Percentiles rank a stretch among this genome's conserved stretches.
These are phyloP conservation scores for Globisporangium splendens DNA, from an alignment of 352 stramenopile genomes.

Conservation along the genomic window DNA sequence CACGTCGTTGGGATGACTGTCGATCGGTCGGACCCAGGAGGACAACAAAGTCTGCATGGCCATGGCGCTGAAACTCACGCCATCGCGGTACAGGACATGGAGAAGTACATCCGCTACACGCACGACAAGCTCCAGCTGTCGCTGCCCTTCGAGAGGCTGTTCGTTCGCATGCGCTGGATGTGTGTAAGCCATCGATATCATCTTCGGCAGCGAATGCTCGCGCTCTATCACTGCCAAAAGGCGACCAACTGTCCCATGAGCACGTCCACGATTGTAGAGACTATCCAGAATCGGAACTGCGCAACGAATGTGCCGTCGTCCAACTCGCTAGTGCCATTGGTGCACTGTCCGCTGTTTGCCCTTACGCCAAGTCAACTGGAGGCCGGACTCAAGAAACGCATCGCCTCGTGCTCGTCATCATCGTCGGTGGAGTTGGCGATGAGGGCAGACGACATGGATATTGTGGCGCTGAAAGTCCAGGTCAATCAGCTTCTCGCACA, in stretches of 20 bases:
- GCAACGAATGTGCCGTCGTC: constrained; percentile 5
- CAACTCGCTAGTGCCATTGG: constrained; percentile 21
- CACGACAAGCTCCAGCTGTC: constrained; percentile 19
- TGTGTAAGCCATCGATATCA: constrained; percentile 49
- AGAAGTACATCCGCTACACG: constrained; percentile 31
- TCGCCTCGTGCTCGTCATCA: background rate
- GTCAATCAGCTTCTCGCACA: constrained; percentile 15
- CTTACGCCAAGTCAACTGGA: constrained; percentile 26
- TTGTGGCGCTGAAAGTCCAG: constrained; percentile 14
- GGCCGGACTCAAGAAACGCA: constrained; percentile 24
- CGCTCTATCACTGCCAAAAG: constrained; percentile 35
- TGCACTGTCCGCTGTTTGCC: constrained; percentile 46
- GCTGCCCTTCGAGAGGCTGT: constrained; percentile 34
- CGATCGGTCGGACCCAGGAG: background rate
- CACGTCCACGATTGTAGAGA: constrained; percentile 12
- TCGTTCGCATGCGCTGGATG: constrained; percentile 38
- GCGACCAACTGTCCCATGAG: constrained; percentile 17
- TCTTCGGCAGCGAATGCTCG: constrained; percentile 48
- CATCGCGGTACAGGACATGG: constrained; percentile 22
- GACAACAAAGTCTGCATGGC: background rate
- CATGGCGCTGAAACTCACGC: background rate
- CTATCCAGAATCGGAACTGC: constrained; percentile 9
- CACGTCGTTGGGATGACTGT: constrained; percentile 5
- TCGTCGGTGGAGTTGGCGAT: background rate
- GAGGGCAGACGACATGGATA: constrained; percentile 5